Evolutionary conservation across 805 yeast species (phyloP).

Genomic region (Starmerella stigmatis): DNA sequence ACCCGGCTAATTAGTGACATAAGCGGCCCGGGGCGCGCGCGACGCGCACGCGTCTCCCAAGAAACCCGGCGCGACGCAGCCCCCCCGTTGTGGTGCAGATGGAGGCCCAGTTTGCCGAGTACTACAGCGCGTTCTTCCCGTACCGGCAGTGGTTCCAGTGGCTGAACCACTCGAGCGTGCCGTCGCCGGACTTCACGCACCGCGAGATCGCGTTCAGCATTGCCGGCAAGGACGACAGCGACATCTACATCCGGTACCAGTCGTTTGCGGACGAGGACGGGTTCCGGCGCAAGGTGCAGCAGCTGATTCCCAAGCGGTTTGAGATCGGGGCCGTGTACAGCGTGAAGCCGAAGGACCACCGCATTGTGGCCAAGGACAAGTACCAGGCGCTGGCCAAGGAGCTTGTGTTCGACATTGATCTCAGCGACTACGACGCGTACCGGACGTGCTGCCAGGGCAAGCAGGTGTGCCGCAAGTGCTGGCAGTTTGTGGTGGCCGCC

Average conservation of each 20-base stretch:
- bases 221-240: slow-evolving; percentile 40
- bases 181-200: slow-evolving; percentile 66
- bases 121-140: slow-evolving; percentile 46
- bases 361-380: slow-evolving; percentile 59
- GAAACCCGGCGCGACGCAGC: too few relatives aligned
- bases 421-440: slow-evolving; percentile 89
- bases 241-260: slow-evolving; percentile 82
- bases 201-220: slow-evolving; percentile 91
- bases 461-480: slow-evolving; percentile 75
- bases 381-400: slow-evolving; percentile 79
- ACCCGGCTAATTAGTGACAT: too few relatives aligned
- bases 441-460: slow-evolving; percentile 90
- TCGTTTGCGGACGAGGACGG: slow-evolving; percentile 59
- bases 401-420: slow-evolving; percentile 90
- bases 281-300: slow-evolving; percentile 65
- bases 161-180: slow-evolving; percentile 76
- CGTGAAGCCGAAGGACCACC: slow-evolving; percentile 77
- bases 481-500: slow-evolving; percentile 86
- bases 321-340: slow-evolving; percentile 91
- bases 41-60: too few relatives aligned
- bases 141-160: slow-evolving; percentile 72
- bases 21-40: too few relatives aligned
- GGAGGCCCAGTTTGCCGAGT: slow-evolving; percentile 17
- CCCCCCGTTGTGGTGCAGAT: neutral
- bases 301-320: slow-evolving; percentile 75